These are phyloP conservation scores for Saccharum hybrid DNA, from an alignment of 202 grass and related monocot genomes.

Conservation along the genomic window DNA sequence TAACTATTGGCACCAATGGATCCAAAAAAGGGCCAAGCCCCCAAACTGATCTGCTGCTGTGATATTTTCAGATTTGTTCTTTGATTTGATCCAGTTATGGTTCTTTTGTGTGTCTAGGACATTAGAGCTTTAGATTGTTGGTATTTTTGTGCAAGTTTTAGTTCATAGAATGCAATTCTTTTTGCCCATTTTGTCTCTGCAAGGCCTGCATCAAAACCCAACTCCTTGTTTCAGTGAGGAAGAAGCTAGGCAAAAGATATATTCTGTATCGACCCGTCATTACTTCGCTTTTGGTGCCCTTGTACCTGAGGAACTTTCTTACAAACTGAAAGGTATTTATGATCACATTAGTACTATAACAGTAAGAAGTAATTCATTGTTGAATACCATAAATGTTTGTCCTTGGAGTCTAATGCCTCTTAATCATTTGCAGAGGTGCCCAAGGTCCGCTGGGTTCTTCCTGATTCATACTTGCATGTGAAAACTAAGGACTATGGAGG, in stretches of 20 bases:
- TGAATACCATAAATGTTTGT: background rate
- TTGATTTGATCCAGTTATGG: background rate
- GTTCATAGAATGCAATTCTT: background rate
- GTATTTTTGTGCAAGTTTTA: background rate
- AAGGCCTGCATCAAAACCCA: background rate
- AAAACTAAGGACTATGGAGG: slow-evolving; percentile 78
- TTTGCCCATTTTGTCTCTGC: background rate
- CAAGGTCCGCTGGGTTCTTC: slow-evolving; percentile 75
- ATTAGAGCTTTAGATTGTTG: background rate
- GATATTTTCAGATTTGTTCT: background rate
- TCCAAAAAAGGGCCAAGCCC: background rate
- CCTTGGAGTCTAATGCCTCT: slow-evolving; percentile 3
- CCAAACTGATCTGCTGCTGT: background rate
- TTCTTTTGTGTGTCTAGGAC: background rate
- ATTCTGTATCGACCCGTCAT: slow-evolving; percentile 68
- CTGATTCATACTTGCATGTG: slow-evolving; percentile 75
- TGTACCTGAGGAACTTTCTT: slow-evolving; percentile 71
- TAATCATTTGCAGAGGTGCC: slow-evolving; percentile 52
- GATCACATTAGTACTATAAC: background rate
- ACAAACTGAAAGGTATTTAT: slow-evolving; percentile 64
- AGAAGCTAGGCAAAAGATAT: slow-evolving; percentile 69
- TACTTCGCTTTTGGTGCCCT: slow-evolving; percentile 76
- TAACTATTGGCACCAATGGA: background rate
- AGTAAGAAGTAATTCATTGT: background rate
- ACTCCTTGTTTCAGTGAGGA: slow-evolving; percentile 54